Evolutionary conservation across 2,329 filamentous ascomycete genomes (phyloP).

Genomic region (Graphilbum ipis-grandicollis): DNA sequence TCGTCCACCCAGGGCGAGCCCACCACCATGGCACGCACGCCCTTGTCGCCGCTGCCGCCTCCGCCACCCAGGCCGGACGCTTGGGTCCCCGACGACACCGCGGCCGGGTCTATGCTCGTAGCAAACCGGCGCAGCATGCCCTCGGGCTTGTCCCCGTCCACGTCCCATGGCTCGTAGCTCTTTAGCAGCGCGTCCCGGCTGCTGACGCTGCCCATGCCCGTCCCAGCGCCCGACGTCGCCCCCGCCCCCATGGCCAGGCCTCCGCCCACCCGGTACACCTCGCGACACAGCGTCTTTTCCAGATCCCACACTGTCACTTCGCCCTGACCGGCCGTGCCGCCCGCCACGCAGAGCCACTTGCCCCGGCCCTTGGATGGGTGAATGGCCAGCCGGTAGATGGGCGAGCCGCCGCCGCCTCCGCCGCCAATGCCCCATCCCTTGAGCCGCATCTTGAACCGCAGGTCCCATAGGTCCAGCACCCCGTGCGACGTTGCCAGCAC

Average conservation of each 20-base stretch:
- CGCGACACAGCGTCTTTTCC: constrained; percentile 73
- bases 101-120: constrained; percentile 48
- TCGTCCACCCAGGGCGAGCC: constrained; percentile 26
- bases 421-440: constrained; percentile 79
- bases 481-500: constrained; percentile 85
- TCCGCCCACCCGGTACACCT: constrained; percentile 63
- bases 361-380: constrained; percentile 66
- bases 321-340: constrained; percentile 68
- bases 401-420: constrained; percentile 29
- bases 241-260: background rate
- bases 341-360: constrained; percentile 75
- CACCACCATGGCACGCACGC: constrained; percentile 59
- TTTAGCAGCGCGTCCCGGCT: constrained; percentile 35
- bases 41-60: constrained; percentile 36
- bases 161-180: constrained; percentile 67
- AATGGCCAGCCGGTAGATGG: constrained; percentile 63
- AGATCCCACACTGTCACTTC: constrained; percentile 94
- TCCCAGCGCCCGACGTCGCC: too few species aligned
- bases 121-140: constrained; percentile 77
- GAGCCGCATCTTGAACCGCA: constrained; percentile 79
- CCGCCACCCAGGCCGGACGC: background rate
- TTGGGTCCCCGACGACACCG: constrained; percentile 13
- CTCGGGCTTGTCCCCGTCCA: constrained; percentile 79
- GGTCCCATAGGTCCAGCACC: constrained; percentile 84
- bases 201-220: background rate